These are phyloP conservation scores for Globomyces pollinis-pini DNA, from an alignment of 192 early-diverging fungal genomes.

Conservation along the genomic window DNA sequence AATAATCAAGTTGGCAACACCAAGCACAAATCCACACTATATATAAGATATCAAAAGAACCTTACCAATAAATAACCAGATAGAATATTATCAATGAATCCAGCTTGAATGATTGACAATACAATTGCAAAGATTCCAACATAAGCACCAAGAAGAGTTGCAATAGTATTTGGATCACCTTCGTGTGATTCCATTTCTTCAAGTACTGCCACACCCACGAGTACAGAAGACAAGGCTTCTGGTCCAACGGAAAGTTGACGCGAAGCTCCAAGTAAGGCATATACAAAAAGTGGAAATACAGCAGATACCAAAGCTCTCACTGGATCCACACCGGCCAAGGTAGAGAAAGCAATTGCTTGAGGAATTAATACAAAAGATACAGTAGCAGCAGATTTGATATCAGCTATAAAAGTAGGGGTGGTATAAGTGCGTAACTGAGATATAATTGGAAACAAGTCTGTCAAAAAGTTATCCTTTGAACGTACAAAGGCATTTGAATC, in stretches of 20 bases:
- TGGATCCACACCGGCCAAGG: constrained; percentile 23
- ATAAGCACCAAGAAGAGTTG: constrained; percentile 18
- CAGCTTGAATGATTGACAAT: constrained; percentile 20
- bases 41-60: too few species aligned
- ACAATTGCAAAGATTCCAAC: constrained; percentile 21
- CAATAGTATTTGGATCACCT: constrained; percentile 14
- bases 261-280: constrained; percentile 34
- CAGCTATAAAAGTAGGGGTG: constrained; percentile 8
- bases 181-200: constrained; percentile 6
- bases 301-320: constrained; percentile 29
- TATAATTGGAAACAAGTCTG: constrained; percentile 9
- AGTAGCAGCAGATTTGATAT: constrained; percentile 28
- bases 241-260: constrained; percentile 32
- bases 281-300: constrained; percentile 31
- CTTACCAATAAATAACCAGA: constrained; percentile 27
- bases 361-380: constrained; percentile 32
- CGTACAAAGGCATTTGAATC: neutral
- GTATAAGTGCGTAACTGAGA: constrained; percentile 4
- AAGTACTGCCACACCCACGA: constrained; percentile 23
- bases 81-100: constrained; percentile 36
- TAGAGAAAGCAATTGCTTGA: constrained; percentile 32
- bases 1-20: constrained; percentile 1
- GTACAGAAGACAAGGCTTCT: constrained; percentile 22
- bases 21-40: constrained; percentile 14
- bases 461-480: neutral